Conservation (phyloP, 1,284 basidiomycete genomes). For the Wolfiporia cocos region DNA sequence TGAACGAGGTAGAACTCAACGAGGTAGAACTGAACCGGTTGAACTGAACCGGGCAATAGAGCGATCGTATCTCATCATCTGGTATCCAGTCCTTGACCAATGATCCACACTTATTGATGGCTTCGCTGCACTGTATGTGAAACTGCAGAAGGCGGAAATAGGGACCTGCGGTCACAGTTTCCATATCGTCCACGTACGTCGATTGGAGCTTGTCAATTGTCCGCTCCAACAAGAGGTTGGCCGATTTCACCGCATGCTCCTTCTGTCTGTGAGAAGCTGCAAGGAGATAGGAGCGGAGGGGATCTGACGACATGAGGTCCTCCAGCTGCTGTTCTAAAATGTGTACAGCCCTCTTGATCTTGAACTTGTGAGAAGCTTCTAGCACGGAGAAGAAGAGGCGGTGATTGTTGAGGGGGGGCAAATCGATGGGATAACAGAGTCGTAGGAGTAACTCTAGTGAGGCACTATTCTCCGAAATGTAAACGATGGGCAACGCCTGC, state of each 20-base stretch:
- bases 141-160: conserved; percentile 10
- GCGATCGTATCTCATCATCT: too few relatives aligned
- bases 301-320: neutral
- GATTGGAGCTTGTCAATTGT: neutral
- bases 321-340: neutral
- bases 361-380: neutral
- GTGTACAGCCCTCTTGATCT: neutral
- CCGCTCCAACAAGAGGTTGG: conserved; percentile 1
- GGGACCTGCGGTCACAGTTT: conserved; percentile 5
- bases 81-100: too few relatives aligned
- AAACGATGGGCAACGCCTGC: neutral
- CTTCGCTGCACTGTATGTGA: neutral
- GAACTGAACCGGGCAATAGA: too few relatives aligned
- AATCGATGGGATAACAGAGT: neutral
- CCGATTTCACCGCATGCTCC: neutral
- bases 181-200: conserved; percentile 8
- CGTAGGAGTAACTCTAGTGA: neutral
- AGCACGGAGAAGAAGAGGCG: neutral
- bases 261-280: neutral
- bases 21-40: too few relatives aligned
- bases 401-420: neutral
- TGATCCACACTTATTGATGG: too few relatives aligned
- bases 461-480: neutral
- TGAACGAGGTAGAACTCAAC: too few relatives aligned
- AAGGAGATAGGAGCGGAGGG: neutral